A percentile compares a stretch with the other conserved stretches of the same genome.
Evolutionary conservation across 345 rosid species (phyloP).

Genomic region (Durio zibethinus): DNA sequence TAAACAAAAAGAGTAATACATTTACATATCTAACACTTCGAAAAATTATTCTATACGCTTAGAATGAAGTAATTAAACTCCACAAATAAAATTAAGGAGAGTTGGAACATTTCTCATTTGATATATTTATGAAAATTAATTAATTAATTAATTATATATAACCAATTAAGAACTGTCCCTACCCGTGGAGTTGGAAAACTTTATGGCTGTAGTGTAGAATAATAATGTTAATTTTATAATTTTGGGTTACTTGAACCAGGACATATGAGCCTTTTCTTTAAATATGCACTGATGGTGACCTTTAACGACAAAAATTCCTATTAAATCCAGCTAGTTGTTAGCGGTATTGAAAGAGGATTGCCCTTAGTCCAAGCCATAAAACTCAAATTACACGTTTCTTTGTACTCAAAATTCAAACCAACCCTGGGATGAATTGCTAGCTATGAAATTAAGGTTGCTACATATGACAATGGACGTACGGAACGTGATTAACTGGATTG

Average conservation of each 20-base stretch:
- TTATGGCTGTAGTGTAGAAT: too few species aligned
- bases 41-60: too few species aligned
- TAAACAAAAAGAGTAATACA: too few species aligned
- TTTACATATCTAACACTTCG: too few species aligned
- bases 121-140: too few species aligned
- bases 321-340: not conserved
- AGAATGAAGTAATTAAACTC: too few species aligned
- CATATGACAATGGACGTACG: not conserved
- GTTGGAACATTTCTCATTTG: too few species aligned
- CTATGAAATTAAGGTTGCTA: not conserved
- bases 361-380: not conserved
- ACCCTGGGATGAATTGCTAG: not conserved
- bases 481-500: not conserved
- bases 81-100: too few species aligned
- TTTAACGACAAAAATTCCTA: not conserved
- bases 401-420: not conserved
- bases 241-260: not conserved
- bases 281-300: not conserved
- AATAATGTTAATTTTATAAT: too few species aligned
- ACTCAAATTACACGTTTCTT: not conserved
- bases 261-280: not conserved
- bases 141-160: too few species aligned
- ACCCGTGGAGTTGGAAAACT: too few species aligned
- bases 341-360: not conserved
- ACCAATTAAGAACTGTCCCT: too few species aligned